Conservation (phyloP, 1,284 basidiomycete species). For the Papiliotrema flavescens region DNA sequence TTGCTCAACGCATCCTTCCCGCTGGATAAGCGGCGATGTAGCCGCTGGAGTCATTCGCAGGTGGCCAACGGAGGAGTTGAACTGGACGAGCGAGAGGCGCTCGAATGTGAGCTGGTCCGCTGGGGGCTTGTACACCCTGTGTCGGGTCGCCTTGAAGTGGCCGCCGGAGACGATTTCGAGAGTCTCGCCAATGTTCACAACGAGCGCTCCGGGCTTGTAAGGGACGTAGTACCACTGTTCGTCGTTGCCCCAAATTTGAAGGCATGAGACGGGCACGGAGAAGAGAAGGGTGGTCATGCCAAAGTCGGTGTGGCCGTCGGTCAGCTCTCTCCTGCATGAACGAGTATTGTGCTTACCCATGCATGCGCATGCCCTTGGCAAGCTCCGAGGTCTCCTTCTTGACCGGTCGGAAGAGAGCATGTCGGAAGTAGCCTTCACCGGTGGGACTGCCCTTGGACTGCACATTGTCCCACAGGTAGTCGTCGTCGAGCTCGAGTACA, state of each 20-base stretch:
- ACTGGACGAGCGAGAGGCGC: conserved; percentile 49
- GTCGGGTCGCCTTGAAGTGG: conserved; percentile 47
- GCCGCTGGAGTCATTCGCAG: conserved; percentile 34
- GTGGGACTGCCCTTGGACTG: conserved; percentile 44
- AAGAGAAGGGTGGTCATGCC: conserved; percentile 49
- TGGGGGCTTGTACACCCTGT: conserved; percentile 49
- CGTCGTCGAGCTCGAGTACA: conserved; percentile 49
- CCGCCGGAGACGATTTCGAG: conserved; percentile 39
- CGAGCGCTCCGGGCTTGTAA: conserved; percentile 39
- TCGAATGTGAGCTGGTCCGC: conserved; percentile 46
- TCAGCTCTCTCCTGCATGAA: not conserved
- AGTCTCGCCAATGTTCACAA: conserved; percentile 39
- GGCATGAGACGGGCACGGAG: conserved; percentile 49
- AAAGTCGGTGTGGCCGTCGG: conserved; percentile 48
- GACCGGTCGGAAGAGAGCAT: conserved; percentile 50
- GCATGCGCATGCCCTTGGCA: conserved; percentile 47
- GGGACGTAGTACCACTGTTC: conserved; percentile 49
- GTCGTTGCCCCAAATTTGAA: conserved; percentile 50
- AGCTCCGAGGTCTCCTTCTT: conserved; percentile 36
- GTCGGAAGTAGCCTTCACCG: conserved; percentile 50
- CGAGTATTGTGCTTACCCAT: conserved; percentile 19
- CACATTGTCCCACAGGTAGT: conserved; percentile 49
- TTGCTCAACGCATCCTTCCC: conserved; percentile 36
- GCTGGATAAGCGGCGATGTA: conserved; percentile 33
- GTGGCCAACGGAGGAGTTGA: conserved; percentile 48